Evolutionary conservation across 352 stramenopile genomes (phyloP), one percentile per base, ranked within the genome.

Genomic region (Phytophthora fragariaefolia): DNA sequence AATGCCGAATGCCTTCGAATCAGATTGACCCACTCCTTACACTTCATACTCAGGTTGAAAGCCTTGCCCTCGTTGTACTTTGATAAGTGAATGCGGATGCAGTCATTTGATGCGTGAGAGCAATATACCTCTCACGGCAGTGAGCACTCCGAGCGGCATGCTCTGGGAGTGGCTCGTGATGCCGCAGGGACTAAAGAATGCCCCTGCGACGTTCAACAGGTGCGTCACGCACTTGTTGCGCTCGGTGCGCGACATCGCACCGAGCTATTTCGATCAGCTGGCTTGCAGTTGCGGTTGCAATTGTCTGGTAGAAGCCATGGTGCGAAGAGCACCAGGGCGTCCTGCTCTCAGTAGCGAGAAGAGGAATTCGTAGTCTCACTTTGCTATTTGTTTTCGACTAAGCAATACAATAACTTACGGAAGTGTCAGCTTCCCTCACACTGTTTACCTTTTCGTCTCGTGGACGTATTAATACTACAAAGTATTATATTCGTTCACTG

Each of bases 391-490:
- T 30, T 57, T 28, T 13, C 30, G 30, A 32, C 27, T 43, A 57
- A 55, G 28, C 30, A 57, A 57, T 43, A 43, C 28, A 46, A 46
- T 57, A 45, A 50, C 9, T 52, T 66, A 34, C 36, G 47, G 47
- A 66, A 58, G 58, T 66, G 46, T 47, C 58, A 66, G 58, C 58
- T 66, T 58, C 48, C 57, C 57, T 10, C 57, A 65, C 46, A 46
- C 34, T 58, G 32, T 57, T 12, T 50, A 57, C 7, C 23, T 57
- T 58, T 65, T n/a, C 32, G 32, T 64, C 46, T 61, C 47, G n/a
- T 65, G 46, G 45, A 58, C 57, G 57, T n/a, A n/a, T n/a, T n/a
- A n/a, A n/a, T 65, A 58, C 57, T 65, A 65, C 57, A 65, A n/a
- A n/a, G n/a, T n/a, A n/a, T n/a, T n/a, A n/a, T n/a, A n/a, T n/a